Evolutionary conservation across 2,329 filamentous ascomycete species (phyloP), one percentile per base, ranked within the genome.

Genomic region (Bipolaris oryzae): DNA sequence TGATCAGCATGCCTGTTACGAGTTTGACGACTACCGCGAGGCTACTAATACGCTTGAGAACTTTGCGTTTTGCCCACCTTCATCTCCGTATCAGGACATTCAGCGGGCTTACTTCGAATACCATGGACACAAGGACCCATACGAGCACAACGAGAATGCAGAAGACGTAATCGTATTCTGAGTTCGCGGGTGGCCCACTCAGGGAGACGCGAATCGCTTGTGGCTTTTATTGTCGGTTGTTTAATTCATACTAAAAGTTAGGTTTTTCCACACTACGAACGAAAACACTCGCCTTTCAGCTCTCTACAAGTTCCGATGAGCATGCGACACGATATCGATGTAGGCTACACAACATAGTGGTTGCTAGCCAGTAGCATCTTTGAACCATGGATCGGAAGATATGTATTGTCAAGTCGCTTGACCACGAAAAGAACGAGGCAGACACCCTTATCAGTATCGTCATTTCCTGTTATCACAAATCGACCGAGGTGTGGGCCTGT

Each of bases 1-100:
- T 15, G 70, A 74, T 16, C 68, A 67, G 35, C 59, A 74, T 48
- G 73, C 73, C 54, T 75, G 73, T 45, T 69, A 70, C 44, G 55
- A 64, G 7, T 72, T 74, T 23, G 68, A 74, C 45, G 73, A 75
- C 53, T 75, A 75, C 54, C 70, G 70, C 15, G 72, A 74, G 34
- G 70, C 69, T 23, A 71, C 69, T n/a, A 71, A 75, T 52, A 71
- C 70, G 7, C 60, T 75, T 13, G 73, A 75, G 41, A 61, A 74
- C 11, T 75, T 75, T 44, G 73, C 69, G 2, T 67, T 70, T 41
- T 75, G 72, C 49, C 71, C 72, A 1, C 55, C 64, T 7, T 56
- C 63, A 6, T 74, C 71, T 9, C 72, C 72, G 10, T 75, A 74
- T 46, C 58, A 57, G 16, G 50, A 60, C 1, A 57, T 73, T 20